Base-by-base conservation (phyloP, 2,329 filamentous ascomycete species). In the Alternaria rosae region DNA sequence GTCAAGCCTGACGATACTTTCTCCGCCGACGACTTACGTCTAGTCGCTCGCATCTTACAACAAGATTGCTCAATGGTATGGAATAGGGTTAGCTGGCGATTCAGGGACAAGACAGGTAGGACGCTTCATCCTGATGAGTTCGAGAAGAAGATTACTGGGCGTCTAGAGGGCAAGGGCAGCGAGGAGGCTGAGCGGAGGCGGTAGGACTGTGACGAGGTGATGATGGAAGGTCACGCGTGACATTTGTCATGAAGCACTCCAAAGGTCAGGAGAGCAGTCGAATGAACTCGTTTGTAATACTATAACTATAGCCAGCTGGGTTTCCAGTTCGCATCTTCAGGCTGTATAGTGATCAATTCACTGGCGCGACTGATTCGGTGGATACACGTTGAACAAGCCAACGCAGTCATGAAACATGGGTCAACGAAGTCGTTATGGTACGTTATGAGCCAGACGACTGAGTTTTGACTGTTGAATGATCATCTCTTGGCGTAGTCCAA, bases 51-150 rank as follows among this genome's bases (percentile, higher is more conserved):
- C 23, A 76, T 86, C 23, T 73, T 85, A 41, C 74, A 78, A 54
- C 74, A 78, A 47, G 84, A 84, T 66, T 72, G 80, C 55, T 70
- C 76, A 32, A 70, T 79, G 65, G 79, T 80, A 43, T 87, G 84
- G 84, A 63, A 82, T 13, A 72, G 81, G 6, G 75, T 87, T 3
- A 81, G 82, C 48, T 81, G 79, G 54, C 74, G 76, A 23, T 86
- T 86, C 76, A 81, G 76, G 56, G 83, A 85, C 56, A 80, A 80
- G 72, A 86, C 83, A 2, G 84, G 84, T 3, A 76, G 82, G 42
- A 73, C 76, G 4, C 66, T 86, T 25, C 76, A 80, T 64, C 77
- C 82, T 1, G 78, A 82, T 4, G 78, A 82, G 21, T 77, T 84
- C 32, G 74, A 78, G 66, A 76, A 79, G 62, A 84, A 82, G 70